phyloP scores from a whole-genome alignment of 257 asterid genomes.

The Anisodus tanguticus region DNA sequence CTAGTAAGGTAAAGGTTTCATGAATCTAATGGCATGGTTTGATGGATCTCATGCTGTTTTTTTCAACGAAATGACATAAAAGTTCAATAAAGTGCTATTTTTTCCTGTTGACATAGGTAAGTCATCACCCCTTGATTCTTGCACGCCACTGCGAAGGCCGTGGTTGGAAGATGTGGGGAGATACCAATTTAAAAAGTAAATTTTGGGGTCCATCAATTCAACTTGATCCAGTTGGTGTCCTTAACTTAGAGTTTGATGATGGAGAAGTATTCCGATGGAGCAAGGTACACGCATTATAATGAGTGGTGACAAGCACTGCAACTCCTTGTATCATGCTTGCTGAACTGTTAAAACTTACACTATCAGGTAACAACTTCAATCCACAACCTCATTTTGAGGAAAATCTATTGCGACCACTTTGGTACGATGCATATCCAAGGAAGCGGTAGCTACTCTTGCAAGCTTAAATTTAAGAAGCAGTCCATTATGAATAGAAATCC shows the following conservation, averaged over 20 bases:
- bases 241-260: slow-evolving; percentile 41
- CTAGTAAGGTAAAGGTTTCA: too few species aligned
- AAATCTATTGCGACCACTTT: slow-evolving; percentile 40
- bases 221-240: slow-evolving; percentile 38
- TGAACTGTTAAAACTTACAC: not conserved
- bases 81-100: not conserved
- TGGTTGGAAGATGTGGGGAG: slow-evolving; percentile 40
- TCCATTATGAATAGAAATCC: slow-evolving; percentile 36
- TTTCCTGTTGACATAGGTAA: slow-evolving; percentile 33
- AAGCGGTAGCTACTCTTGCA: slow-evolving; percentile 33
- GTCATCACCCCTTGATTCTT: slow-evolving; percentile 40
- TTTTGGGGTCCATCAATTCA: slow-evolving; percentile 45
- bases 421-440: slow-evolving; percentile 40
- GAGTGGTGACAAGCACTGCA: not conserved
- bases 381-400: slow-evolving; percentile 36
- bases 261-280: slow-evolving; percentile 39
- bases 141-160: slow-evolving; percentile 40
- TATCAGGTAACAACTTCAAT: slow-evolving; percentile 41
- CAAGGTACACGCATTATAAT: slow-evolving; percentile 21
- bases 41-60: not conserved
- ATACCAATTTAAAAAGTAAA: slow-evolving; percentile 34
- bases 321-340: not conserved
- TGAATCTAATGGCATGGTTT: not conserved
- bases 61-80: not conserved
- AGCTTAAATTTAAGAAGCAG: slow-evolving; percentile 38